These are phyloP conservation scores for Cercospora brassicicola DNA, from an alignment of 2,329 filamentous ascomycete genomes.

Conservation along the genomic window DNA sequence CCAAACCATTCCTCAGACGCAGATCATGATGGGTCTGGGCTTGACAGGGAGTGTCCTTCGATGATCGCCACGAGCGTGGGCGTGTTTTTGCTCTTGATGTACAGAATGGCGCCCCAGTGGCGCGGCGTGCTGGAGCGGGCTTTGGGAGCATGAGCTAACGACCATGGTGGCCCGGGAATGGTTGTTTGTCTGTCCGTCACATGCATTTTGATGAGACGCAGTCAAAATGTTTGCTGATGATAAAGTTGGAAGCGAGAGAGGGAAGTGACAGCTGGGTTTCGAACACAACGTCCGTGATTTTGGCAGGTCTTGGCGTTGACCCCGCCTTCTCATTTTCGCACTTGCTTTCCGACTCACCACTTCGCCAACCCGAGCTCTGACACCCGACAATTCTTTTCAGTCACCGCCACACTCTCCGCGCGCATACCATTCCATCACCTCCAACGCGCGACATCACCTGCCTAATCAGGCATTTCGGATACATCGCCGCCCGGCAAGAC, in stretches of 20 bases:
- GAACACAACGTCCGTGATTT: background rate
- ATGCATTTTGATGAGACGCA: too few relatives aligned
- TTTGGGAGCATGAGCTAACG: too few relatives aligned
- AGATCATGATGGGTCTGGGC: too few relatives aligned
- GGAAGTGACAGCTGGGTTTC: background rate
- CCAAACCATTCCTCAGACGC: too few relatives aligned
- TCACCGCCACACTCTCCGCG: conserved; percentile 1
- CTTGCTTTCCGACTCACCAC: conserved; percentile 2
- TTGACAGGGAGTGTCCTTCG: too few relatives aligned
- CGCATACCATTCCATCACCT: background rate
- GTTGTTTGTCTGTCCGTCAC: too few relatives aligned
- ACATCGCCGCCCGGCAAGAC: background rate
- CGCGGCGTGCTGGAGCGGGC: too few relatives aligned
- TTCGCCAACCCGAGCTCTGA: background rate
- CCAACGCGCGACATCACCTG: background rate
- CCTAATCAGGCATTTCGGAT: background rate
- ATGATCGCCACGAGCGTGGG: too few relatives aligned
- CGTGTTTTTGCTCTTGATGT: too few relatives aligned
- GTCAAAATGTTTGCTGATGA: background rate
- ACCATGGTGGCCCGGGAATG: too few relatives aligned
- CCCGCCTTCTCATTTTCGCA: background rate
- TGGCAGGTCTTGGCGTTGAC: background rate
- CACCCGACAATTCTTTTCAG: background rate
- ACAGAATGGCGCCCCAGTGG: too few relatives aligned
- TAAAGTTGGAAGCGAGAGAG: background rate